These are phyloP conservation scores for Pseudogymnoascus sp. DNA, from an alignment of 2,329 filamentous ascomycete species.

Conservation along the genomic window DNA sequence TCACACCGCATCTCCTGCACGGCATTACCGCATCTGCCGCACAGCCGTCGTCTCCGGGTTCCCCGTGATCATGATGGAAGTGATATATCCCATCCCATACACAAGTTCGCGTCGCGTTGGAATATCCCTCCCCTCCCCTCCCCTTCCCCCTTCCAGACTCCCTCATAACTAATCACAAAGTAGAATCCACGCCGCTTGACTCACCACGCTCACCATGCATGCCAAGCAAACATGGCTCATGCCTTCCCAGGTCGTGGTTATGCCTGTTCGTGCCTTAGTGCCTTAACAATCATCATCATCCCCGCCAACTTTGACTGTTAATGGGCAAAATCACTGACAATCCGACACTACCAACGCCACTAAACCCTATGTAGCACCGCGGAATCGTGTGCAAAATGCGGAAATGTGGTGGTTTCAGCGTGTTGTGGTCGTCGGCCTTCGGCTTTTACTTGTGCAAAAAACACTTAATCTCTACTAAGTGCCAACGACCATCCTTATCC, in stretches of 20 bases:
- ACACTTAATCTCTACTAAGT: not conserved
- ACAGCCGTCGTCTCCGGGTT: not conserved
- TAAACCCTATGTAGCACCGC: not conserved
- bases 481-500: not conserved
- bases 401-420: not conserved
- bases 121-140: not conserved
- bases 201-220: not conserved
- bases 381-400: not conserved
- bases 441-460: not conserved
- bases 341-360: not conserved
- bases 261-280: not conserved
- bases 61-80: not conserved
- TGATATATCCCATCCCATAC: constrained; percentile 3
- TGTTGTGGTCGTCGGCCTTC: not conserved
- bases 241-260: not conserved
- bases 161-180: constrained; percentile 4
- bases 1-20: not conserved
- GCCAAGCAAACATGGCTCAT: not conserved
- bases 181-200: not conserved
- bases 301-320: not conserved
- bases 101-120: not conserved
- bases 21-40: not conserved
- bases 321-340: not conserved
- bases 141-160: not conserved
- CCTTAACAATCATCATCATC: not conserved